phyloP scores from a whole-genome alignment of 1,284 basidiomycete genomes.

The Fomitiporia mediterranea region DNA sequence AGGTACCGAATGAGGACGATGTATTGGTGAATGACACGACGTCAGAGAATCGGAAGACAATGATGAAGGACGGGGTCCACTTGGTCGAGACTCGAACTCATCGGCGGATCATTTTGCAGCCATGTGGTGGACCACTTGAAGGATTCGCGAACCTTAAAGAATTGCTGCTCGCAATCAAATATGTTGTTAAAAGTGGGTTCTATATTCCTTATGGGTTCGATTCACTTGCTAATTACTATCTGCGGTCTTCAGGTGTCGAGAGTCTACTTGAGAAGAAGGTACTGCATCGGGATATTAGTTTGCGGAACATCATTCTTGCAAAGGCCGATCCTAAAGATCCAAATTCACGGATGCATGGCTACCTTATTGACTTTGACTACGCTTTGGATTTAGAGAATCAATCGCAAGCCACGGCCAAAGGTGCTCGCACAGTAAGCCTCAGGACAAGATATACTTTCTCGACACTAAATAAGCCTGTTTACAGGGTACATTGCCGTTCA shows the following conservation, averaged over 20 bases:
- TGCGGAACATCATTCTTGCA: background rate
- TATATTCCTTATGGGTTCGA: background rate
- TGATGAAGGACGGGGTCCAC: too few species aligned
- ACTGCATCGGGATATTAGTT: conserved; percentile 1
- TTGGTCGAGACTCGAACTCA: too few species aligned
- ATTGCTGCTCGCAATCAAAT: background rate
- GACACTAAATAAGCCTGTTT: background rate
- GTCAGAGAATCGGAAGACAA: too few species aligned
- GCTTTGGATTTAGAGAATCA: background rate
- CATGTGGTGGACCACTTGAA: background rate
- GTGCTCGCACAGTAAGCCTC: background rate
- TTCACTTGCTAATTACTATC: background rate
- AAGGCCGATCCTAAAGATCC: background rate
- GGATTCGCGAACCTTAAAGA: background rate
- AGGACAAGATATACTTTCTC: background rate
- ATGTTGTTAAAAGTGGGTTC: background rate
- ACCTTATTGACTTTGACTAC: conserved; percentile 5
- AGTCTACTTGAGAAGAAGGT: background rate
- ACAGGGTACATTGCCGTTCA: conserved; percentile 7
- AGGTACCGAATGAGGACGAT: too few species aligned
- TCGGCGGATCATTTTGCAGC: background rate
- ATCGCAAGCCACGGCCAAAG: background rate
- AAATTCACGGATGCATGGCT: background rate
- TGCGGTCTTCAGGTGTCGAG: background rate
- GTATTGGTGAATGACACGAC: too few species aligned